Evolutionary conservation across 179 eudicot species (phyloP).

Genomic region (Actinidia chinensis): DNA sequence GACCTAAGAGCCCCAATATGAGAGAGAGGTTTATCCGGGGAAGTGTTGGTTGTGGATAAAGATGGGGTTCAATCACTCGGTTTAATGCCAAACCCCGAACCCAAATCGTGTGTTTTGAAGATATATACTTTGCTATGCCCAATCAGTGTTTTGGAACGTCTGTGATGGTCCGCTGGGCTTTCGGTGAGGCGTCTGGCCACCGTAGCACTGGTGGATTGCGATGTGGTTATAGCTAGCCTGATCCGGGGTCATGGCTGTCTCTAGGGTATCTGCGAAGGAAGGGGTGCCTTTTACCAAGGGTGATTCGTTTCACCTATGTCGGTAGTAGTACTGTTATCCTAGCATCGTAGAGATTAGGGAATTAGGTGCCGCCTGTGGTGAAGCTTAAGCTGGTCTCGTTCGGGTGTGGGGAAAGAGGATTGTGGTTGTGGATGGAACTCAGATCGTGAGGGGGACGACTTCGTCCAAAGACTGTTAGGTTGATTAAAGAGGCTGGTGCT

Average conservation of each 20-base stretch:
- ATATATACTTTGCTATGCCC: constrained; percentile 76
- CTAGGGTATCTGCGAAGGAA: constrained; percentile 70
- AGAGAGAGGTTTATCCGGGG: constrained; percentile 82
- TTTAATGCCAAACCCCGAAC: constrained; percentile 56
- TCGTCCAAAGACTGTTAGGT: constrained; percentile 72
- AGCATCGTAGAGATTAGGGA: constrained; percentile 84
- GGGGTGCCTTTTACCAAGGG: constrained; percentile 86
- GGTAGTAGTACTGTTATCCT: constrained; percentile 84
- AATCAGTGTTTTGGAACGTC: constrained; percentile 70
- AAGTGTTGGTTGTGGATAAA: constrained; percentile 66
- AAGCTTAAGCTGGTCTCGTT: constrained; percentile 72
- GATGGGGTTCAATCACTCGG: constrained; percentile 46
- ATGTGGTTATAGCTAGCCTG: constrained; percentile 85
- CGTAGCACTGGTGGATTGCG: constrained; percentile 68
- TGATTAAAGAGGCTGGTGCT: constrained; percentile 75
- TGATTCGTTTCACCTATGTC: constrained; percentile 73
- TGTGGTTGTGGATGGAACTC: constrained; percentile 86
- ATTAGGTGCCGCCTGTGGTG: too few species aligned
- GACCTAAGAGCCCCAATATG: constrained; percentile 59
- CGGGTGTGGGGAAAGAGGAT: constrained; percentile 72
- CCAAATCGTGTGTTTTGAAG: constrained; percentile 82
- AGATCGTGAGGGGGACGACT: constrained; percentile 78
- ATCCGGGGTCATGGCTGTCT: constrained; percentile 85
- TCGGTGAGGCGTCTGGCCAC: constrained; percentile 70
- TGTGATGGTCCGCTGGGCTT: constrained; percentile 56